Percentiles rank a stretch among this genome's conserved stretches.
These are phyloP conservation scores for Agastache rugosa DNA, from an alignment of 257 asterid genomes.

Conservation along the genomic window DNA sequence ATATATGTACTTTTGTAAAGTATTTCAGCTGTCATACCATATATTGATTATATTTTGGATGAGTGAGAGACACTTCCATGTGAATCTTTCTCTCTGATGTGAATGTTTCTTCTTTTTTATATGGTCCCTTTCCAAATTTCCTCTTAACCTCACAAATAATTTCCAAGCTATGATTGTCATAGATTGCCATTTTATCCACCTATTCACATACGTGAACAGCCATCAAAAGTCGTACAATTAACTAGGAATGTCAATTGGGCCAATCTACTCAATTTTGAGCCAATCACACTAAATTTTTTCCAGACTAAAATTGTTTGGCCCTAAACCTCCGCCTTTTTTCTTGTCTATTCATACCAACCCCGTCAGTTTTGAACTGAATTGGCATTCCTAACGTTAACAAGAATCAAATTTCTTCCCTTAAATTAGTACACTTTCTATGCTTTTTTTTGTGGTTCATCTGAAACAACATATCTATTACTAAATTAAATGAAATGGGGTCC, in stretches of 20 bases:
- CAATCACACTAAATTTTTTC: too few species aligned
- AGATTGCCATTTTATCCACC: neutral
- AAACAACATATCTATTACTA: neutral
- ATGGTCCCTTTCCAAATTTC: neutral
- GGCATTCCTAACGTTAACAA: neutral
- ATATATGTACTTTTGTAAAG: neutral
- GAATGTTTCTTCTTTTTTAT: constrained; percentile 9
- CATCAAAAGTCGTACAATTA: neutral
- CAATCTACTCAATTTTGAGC: too few species aligned
- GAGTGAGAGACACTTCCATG: constrained; percentile 13
- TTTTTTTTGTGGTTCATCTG: neutral
- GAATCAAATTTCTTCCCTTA: neutral
- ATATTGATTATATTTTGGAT: neutral
- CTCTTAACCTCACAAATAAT: neutral
- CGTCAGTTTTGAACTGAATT: too few species aligned
- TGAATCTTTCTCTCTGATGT: constrained; percentile 2
- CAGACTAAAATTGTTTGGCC: too few species aligned
- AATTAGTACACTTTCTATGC: neutral
- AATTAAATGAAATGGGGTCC: neutral
- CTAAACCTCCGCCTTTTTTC: too few species aligned
- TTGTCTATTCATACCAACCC: too few species aligned
- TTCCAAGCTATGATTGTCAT: neutral
- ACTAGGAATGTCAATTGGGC: too few species aligned
- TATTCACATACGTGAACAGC: neutral
- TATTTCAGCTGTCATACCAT: neutral